Evolutionary conservation across 768 basidiomycete species (phyloP).

Genomic region (Pleurotus ostreatus): DNA sequence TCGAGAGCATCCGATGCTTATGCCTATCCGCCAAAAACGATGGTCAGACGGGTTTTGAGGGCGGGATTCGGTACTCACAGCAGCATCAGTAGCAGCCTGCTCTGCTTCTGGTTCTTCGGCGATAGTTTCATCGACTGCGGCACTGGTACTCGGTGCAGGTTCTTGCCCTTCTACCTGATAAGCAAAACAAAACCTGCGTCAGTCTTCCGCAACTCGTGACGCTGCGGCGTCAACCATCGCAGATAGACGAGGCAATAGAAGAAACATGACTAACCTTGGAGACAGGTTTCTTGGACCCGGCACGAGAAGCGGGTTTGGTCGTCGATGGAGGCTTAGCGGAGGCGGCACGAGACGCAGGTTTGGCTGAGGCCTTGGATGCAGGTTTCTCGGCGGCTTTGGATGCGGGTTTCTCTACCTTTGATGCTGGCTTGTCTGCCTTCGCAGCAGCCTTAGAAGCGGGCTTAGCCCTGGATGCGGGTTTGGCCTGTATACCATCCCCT

Average conservation of each 20-base stretch:
- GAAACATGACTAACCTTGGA: constrained; percentile 37
- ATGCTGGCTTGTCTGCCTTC: constrained; percentile 31
- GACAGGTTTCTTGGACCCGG: constrained; percentile 34
- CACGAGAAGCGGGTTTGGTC: constrained; percentile 25
- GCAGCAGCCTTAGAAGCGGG: constrained; percentile 32
- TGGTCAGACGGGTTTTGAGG: background rate
- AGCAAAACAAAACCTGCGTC: no score
- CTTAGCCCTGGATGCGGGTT: constrained; percentile 32
- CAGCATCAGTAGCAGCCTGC: constrained; percentile 29
- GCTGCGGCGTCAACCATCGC: no score
- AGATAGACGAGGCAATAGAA: background rate
- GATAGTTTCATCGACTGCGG: constrained; percentile 42
- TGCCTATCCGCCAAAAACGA: background rate
- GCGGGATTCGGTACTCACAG: background rate
- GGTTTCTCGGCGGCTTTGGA: constrained; percentile 33
- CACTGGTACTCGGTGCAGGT: constrained; percentile 30
- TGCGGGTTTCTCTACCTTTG: constrained; percentile 34
- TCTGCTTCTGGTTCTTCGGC: constrained; percentile 51
- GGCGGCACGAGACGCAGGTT: constrained; percentile 21
- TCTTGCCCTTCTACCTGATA: constrained; percentile 34
- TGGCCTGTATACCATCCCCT: constrained; percentile 17
- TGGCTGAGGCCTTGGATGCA: constrained; percentile 16
- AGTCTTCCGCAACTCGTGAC: no score
- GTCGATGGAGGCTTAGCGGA: constrained; percentile 41
- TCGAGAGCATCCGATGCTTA: background rate